Evolutionary conservation across 768 basidiomycete species (phyloP).

Genomic region (Ramaria sp.): DNA sequence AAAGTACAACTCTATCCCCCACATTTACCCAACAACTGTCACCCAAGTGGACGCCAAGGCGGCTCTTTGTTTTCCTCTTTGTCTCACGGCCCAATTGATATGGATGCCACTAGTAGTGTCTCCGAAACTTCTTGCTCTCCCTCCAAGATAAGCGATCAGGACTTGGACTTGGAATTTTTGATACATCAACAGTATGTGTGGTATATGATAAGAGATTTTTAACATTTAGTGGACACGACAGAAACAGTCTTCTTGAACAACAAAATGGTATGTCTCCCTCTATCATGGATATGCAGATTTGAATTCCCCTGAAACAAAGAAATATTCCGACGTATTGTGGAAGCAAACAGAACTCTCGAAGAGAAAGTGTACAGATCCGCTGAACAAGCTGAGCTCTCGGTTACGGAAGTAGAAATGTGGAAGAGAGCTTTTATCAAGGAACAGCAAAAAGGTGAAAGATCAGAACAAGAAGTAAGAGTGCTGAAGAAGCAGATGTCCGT

Average conservation of each 20-base stretch:
- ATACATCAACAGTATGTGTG: neutral
- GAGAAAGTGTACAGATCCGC: neutral
- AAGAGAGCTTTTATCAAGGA: constrained; percentile 7
- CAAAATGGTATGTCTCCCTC: neutral
- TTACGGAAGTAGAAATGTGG: constrained; percentile 8
- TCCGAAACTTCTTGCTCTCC: neutral
- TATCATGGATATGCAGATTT: neutral
- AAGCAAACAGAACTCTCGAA: neutral
- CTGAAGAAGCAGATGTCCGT: neutral
- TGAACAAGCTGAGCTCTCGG: neutral
- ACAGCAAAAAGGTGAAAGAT: neutral
- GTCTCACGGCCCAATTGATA: neutral
- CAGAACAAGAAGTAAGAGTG: neutral
- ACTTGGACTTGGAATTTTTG: neutral
- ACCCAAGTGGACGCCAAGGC: no score
- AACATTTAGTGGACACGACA: neutral
- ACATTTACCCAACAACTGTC: no score
- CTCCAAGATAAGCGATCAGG: neutral
- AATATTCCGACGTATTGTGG: neutral
- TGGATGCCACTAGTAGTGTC: neutral
- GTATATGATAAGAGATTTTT: neutral
- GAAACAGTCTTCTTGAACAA: neutral
- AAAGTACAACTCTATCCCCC: no score
- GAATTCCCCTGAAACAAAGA: neutral
- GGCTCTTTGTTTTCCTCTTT: no score